Evolutionary conservation across 1,139 yeast species (phyloP).

Genomic region (Wickerhamiella infanticola): DNA sequence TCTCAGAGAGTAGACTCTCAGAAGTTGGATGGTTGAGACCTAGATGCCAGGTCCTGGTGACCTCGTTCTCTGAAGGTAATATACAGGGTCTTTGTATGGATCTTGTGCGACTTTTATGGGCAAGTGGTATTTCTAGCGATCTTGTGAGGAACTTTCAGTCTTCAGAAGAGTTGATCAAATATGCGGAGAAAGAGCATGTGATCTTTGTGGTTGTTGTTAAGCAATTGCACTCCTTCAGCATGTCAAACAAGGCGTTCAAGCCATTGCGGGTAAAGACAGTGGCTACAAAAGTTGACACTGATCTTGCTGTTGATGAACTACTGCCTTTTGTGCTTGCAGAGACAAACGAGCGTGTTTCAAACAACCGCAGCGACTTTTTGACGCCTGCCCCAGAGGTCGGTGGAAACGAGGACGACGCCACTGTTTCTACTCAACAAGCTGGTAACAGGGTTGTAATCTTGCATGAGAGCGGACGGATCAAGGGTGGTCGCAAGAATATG

Average conservation of each 20-base stretch:
- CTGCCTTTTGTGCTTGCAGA: conserved; percentile 35
- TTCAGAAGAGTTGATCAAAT: conserved; percentile 52
- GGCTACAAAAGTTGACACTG: conserved; percentile 44
- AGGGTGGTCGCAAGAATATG: conserved; percentile 59
- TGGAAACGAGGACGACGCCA: background rate
- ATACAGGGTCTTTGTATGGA: conserved; percentile 44
- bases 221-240: conserved; percentile 32
- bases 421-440: background rate
- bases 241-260: conserved; percentile 38
- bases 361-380: background rate
- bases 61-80: conserved; percentile 39
- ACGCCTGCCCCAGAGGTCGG: background rate
- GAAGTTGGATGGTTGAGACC: conserved; percentile 14
- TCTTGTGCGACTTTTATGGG: conserved; percentile 54
- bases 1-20: conserved; percentile 10
- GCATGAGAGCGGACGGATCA: conserved; percentile 39
- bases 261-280: conserved; percentile 60
- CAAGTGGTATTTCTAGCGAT: conserved; percentile 55
- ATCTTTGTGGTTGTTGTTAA: conserved; percentile 63
- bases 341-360: conserved; percentile 14
- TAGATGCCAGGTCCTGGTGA: conserved; percentile 68
- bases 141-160: conserved; percentile 33
- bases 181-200: conserved; percentile 54
- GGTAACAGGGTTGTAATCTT: conserved; percentile 17
- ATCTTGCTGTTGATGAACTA: conserved; percentile 54